These are phyloP conservation scores for Ceratobasidium sp. DNA, from an alignment of 1,284 basidiomycete genomes.

Conservation along the genomic window DNA sequence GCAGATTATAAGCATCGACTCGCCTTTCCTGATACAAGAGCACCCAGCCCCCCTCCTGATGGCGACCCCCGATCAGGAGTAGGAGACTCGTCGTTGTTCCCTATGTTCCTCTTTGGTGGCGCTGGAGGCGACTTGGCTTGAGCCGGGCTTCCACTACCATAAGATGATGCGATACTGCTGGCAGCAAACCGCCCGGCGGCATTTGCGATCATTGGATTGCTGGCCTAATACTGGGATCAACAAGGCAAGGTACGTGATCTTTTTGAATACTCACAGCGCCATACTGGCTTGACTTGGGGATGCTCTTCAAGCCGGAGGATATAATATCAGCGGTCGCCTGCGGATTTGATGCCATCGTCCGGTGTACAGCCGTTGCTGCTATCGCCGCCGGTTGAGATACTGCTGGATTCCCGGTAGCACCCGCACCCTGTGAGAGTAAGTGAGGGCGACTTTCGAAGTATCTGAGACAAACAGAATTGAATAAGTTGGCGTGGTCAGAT, in stretches of 20 bases:
- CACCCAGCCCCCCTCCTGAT: conserved; percentile 9
- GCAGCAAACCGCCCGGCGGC: conserved; percentile 61
- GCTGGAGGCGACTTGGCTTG: conserved; percentile 28
- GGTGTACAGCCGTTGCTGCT: conserved; percentile 58
- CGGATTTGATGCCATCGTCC: conserved; percentile 58
- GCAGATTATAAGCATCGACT: not conserved
- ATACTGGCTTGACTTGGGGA: conserved; percentile 47
- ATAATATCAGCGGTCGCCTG: conserved; percentile 55
- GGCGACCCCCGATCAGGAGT: not conserved
- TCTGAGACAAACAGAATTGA: conserved; percentile 50
- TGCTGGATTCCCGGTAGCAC: conserved; percentile 43
- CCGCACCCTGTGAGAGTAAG: conserved; percentile 51
- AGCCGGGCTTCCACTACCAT: not conserved
- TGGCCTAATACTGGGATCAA: conserved; percentile 5
- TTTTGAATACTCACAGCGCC: conserved; percentile 40
- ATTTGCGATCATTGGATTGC: conserved; percentile 51
- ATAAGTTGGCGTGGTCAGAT: too few species aligned
- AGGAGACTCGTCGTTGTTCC: conserved; percentile 4
- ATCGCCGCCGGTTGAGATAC: conserved; percentile 42
- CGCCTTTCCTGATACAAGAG: conserved; percentile 17
- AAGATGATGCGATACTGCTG: conserved; percentile 40
- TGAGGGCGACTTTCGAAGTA: conserved; percentile 81
- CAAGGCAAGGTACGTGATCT: not conserved
- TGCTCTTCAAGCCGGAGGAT: conserved; percentile 54
- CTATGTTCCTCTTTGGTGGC: conserved; percentile 14